Evolutionary conservation across 331 rosid species (phyloP).

Genomic region (Rosa hybrid): DNA sequence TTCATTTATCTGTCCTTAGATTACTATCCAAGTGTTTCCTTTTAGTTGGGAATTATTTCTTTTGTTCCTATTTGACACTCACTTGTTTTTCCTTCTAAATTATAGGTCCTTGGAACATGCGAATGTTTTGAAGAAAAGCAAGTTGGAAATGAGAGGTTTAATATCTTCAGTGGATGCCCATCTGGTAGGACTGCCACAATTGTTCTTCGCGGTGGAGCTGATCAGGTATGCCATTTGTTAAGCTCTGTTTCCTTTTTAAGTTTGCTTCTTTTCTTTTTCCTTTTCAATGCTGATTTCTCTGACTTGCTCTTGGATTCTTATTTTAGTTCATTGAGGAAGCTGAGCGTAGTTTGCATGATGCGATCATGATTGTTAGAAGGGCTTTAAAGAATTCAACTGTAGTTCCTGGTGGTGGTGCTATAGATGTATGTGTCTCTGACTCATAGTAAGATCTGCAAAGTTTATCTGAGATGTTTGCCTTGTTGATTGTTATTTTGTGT

Average conservation of each 20-base stretch:
- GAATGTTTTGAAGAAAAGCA: slow-evolving; percentile 92
- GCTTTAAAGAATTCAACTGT: slow-evolving; percentile 99
- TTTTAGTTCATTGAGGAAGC: slow-evolving; percentile 97
- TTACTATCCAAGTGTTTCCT: background rate
- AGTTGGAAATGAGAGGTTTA: slow-evolving; percentile 98
- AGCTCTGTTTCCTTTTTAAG: background rate
- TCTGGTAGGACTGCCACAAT: slow-evolving; percentile 93
- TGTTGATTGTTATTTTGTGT: slow-evolving; percentile 9
- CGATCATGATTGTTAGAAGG: slow-evolving; percentile 98
- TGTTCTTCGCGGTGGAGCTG: slow-evolving; percentile 99
- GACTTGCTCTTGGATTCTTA: slow-evolving; percentile 23
- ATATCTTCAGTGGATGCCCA: slow-evolving; percentile 93
- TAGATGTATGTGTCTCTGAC: slow-evolving; percentile 63
- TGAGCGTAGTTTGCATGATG: slow-evolving; percentile 97
- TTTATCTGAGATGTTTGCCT: background rate
- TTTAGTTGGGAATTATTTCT: background rate
- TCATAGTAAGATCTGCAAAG: slow-evolving; percentile 5
- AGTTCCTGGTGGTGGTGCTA: slow-evolving; percentile 99
- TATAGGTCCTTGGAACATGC: slow-evolving; percentile 93
- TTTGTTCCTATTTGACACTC: slow-evolving; percentile 26
- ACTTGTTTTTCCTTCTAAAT: slow-evolving; percentile 16
- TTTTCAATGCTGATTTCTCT: slow-evolving; percentile 16
- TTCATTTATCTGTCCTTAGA: background rate
- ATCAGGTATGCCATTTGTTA: slow-evolving; percentile 61
- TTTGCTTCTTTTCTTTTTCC: background rate